phyloP scores from a whole-genome alignment of 345 rosid genomes.

The Brassica napus region DNA sequence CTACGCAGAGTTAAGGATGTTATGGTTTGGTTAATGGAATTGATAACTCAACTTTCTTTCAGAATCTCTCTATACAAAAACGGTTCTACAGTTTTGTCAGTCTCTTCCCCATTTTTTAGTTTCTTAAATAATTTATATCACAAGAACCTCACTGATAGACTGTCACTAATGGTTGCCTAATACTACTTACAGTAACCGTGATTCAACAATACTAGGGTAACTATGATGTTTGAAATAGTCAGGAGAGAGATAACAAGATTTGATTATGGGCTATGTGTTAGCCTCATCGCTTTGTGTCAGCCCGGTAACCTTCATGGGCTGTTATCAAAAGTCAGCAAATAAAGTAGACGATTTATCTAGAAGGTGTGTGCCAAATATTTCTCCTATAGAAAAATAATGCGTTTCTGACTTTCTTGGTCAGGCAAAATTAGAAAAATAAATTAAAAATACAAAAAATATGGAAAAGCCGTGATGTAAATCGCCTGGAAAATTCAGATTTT shows the following conservation, averaged over 20 bases:
- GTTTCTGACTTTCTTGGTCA: not conserved
- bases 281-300: not conserved
- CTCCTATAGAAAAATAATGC: not conserved
- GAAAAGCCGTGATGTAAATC: conserved; percentile 31
- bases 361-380: not conserved
- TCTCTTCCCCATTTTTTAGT: no score
- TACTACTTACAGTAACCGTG: not conserved
- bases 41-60: no score
- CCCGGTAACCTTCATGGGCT: not conserved
- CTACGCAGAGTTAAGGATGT: not conserved
- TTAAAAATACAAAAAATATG: not conserved
- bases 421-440: not conserved
- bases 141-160: no score
- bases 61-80: no score
- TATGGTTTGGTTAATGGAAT: no score
- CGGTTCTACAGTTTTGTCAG: no score
- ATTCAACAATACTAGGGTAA: no score
- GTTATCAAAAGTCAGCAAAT: not conserved
- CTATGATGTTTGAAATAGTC: not conserved
- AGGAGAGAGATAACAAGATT: not conserved
- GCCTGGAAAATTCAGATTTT: conserved; percentile 3
- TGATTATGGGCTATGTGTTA: not conserved
- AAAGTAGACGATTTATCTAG: conserved; percentile 15
- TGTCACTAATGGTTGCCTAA: no score
- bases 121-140: no score